Evolutionary conservation across 805 yeast species (phyloP).

Genomic region (Candida quercuum): DNA sequence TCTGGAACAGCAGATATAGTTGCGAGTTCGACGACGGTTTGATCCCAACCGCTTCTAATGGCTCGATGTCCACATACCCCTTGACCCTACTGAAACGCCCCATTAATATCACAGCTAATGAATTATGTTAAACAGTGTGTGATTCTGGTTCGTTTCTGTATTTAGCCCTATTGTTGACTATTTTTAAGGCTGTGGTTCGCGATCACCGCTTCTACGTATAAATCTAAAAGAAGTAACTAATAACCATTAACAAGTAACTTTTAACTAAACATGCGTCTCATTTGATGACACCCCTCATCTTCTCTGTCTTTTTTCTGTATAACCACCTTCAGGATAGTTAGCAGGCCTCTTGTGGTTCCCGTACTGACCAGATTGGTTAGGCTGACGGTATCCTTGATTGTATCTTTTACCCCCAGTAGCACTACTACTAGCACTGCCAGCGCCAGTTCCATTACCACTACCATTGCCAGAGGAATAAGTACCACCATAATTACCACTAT

Average conservation of each 20-base stretch:
- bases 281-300: constrained; percentile 1
- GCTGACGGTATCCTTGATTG: constrained; percentile 1
- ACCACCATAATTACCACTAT: not conserved
- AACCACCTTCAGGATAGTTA: not conserved
- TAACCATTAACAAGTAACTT: not conserved
- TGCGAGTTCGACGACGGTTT: not conserved
- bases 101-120: no score
- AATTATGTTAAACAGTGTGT: no score
- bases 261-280: not conserved
- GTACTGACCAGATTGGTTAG: not conserved
- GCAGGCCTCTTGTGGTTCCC: not conserved
- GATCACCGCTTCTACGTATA: no score
- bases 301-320: constrained; percentile 3
- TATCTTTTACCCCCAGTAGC: no score
- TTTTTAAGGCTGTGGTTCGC: no score
- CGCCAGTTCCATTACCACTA: not conserved
- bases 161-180: no score
- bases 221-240: no score
- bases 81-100: constrained; percentile 11
- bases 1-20: constrained; percentile 19
- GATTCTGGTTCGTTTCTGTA: no score
- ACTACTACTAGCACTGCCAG: no score
- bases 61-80: constrained; percentile 22
- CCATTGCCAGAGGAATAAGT: not conserved
- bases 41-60: constrained; percentile 17